Conservation (phyloP, 129 eudicot species). For the Flaveria linearis region DNA sequence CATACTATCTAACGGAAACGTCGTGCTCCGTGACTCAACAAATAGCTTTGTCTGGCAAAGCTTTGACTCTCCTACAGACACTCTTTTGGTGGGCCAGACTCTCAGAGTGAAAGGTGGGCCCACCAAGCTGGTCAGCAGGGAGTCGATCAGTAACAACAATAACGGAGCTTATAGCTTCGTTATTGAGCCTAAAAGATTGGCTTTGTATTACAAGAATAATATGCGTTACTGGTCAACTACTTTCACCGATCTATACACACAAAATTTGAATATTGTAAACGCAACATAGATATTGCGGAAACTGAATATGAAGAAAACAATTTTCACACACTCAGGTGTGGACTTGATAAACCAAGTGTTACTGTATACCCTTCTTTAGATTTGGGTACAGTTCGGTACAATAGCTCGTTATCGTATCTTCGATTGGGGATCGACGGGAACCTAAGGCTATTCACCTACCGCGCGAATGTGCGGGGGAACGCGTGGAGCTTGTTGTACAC, state of each 20-base stretch:
- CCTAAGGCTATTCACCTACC: constrained; percentile 44
- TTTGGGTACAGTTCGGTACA: constrained; percentile 28
- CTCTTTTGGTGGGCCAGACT: constrained; percentile 49
- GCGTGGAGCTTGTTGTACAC: constrained; percentile 49
- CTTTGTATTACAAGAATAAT: constrained; percentile 39
- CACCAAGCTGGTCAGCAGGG: constrained; percentile 44
- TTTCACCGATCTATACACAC: constrained; percentile 19
- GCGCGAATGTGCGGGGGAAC: constrained; percentile 17
- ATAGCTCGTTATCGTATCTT: constrained; percentile 47
- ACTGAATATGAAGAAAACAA: constrained; percentile 24
- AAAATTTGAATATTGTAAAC: constrained; percentile 2
- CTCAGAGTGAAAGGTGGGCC: constrained; percentile 28
- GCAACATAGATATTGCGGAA: constrained; percentile 21
- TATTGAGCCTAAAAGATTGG: constrained; percentile 35
- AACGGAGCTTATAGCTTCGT: constrained; percentile 51
- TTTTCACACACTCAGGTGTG: constrained; percentile 6
- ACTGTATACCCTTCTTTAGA: neutral
- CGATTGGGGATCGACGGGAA: constrained; percentile 61
- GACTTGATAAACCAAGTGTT: neutral
- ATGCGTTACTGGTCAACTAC: constrained; percentile 32
- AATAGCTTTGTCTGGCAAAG: constrained; percentile 63
- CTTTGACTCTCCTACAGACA: constrained; percentile 56
- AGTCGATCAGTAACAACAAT: constrained; percentile 28
- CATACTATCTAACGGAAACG: constrained; percentile 38
- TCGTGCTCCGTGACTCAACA: constrained; percentile 43